Evolutionary conservation across 768 basidiomycete genomes (phyloP), one percentile per base, ranked within the genome.

Genomic region (Kwoniella shandongensis): DNA sequence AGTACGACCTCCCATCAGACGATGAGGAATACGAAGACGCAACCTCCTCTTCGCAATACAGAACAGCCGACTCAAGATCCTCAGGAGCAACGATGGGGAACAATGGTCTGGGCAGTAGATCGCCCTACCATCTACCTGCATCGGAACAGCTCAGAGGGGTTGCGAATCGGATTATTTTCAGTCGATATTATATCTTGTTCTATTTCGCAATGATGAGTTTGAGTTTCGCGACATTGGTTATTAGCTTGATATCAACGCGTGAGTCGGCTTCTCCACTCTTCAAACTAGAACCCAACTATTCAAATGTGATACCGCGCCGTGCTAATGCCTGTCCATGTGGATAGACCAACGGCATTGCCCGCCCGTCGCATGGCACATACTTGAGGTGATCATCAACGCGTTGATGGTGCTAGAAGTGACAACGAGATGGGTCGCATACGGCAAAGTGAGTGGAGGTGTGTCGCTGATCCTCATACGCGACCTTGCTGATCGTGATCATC

Each of bases 391-490:
- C 42, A 66, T 76, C 32, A 75, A 77, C 48, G 81, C 83, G 0
- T 81, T 89, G 10, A 94, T 97, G 93, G 97, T 98, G 58, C 75
- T 88, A 23, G 96, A 99, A 80, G 96, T 99, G 17, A 82, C 81
- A 1, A 88, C 94, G 57, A 85, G 96, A 38, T 87, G 97, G 73
- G 80, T 97, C 56, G 96, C 96, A 1, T 88, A 96, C 69, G 94
- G 94, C 59, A 83, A 84, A 77, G 94, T 98, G 69, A 70, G 89
- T 80, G 27, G 30, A 10, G 48, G 15, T 10, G 27, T 29, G 20
- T 26, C 10, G 35, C 6, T 7, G 40, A 41, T 41, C 13, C 32
- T 32, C n/a, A 13, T 17, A 17, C 26, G 29, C 29, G 27, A 48
- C 32, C 47, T 2, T 36, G 1, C 6, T 23, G n/a, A 18, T 25